Evolutionary conservation across 495 filamentous ascomycete species (phyloP).

Genomic region (Penicillium coprophilum): DNA sequence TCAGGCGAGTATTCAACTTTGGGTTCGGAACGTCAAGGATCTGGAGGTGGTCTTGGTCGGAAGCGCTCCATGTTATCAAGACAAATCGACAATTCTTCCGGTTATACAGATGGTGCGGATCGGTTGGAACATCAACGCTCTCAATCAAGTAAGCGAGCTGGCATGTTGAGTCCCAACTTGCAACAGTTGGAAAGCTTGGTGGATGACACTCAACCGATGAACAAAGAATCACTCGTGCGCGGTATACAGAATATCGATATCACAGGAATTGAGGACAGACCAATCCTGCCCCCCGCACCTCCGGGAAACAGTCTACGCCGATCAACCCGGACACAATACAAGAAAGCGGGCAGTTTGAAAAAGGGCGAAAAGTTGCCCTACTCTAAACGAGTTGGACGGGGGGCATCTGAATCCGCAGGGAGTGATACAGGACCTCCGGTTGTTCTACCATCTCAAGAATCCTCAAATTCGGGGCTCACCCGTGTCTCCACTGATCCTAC

Average conservation of each 20-base stretch:
- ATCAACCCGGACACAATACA: constrained; percentile 89
- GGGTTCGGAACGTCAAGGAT: constrained; percentile 59
- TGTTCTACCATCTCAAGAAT: constrained; percentile 38
- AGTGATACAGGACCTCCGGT: constrained; percentile 50
- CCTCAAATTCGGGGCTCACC: constrained; percentile 55
- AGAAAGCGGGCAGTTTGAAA: constrained; percentile 73
- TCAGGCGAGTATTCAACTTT: constrained; percentile 70
- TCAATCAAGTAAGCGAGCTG: constrained; percentile 49
- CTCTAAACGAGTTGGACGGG: constrained; percentile 67
- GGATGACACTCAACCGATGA: constrained; percentile 69
- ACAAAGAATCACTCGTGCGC: constrained; percentile 33
- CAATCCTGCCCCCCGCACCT: constrained; percentile 73
- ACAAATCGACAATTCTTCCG: constrained; percentile 76
- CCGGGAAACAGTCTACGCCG: constrained; percentile 77
- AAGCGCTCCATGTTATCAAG: constrained; percentile 96
- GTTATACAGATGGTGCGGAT: constrained; percentile 87
- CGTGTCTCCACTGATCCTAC: constrained; percentile 78
- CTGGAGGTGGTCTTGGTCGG: constrained; percentile 65
- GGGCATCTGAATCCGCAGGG: constrained; percentile 53
- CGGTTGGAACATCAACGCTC: constrained; percentile 75
- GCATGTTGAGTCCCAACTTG: constrained; percentile 58
- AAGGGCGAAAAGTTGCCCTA: constrained; percentile 76
- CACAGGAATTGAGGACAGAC: constrained; percentile 71
- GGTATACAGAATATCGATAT: constrained; percentile 49
- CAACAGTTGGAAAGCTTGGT: constrained; percentile 76